Evolutionary conservation across 2,329 filamentous ascomycete genomes (phyloP), one percentile per base, ranked within the genome.

Genomic region (Trichoderma sp.): DNA sequence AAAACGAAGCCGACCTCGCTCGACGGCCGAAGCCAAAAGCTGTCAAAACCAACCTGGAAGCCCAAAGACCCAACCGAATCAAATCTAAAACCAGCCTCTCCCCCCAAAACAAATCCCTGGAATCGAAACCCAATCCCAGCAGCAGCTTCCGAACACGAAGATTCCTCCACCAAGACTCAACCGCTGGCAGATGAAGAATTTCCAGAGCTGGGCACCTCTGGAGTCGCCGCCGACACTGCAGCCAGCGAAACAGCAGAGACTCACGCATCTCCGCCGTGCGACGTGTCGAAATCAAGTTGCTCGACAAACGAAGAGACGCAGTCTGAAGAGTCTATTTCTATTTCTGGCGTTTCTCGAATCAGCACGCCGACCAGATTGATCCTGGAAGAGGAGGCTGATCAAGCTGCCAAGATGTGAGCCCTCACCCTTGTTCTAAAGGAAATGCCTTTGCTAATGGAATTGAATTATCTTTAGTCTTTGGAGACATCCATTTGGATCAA

Each of bases 91-190:
- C 80, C 80, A 39, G 80, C 80, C 5, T 81, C 79, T 4, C 79
- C 80, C 7, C 80, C 80, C 6, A 79, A 76, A 60, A 73, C 73
- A 6, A 82, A 80, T 70, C 80, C 80, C 32, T 82, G 80, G 80
- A 61, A 57, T 32, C 66, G 71, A 39, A 70, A 26, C 32, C 58
- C 28, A 34, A 51, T 71, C 32, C 14, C 65, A 28, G 21, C 65
- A 28, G 21, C 30, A n/a, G 63, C 12, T n/a, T 60, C 51, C 24
- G 32, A n/a, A 5, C 36, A 14, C 6, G 18, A 43, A 24, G 12
- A 47, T 11, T 18, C 47, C 14, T 18, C 47, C 11, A 9, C 18
- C 18, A 57, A 64, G 15, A 12, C 60, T 15, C 43, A 57, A 1
- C 58, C 62, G 12, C 15, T 58, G 26, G 32, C 34, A 2, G 26